A percentile compares a stretch with the other conserved stretches of the same genome.
Conservation (phyloP, 495 filamentous ascomycete genomes). For the Tuber aestivum region DNA sequence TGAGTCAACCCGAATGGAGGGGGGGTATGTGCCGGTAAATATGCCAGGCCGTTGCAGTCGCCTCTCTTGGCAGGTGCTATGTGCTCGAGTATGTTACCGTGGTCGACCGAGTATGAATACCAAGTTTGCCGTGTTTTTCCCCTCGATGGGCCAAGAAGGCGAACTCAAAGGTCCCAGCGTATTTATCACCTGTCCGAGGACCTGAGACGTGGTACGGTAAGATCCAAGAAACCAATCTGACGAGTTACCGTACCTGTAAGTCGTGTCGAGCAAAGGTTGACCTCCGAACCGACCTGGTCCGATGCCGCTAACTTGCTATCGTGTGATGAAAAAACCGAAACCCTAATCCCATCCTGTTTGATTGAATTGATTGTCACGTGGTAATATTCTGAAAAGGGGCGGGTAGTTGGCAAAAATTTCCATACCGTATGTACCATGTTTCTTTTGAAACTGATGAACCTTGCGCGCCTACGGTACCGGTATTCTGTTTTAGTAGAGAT, state of each 20-base stretch:
- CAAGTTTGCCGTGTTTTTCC: neutral
- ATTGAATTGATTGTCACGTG: neutral
- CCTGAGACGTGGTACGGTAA: neutral
- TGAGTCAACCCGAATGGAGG: neutral
- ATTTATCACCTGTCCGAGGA: neutral
- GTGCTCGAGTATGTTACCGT: neutral
- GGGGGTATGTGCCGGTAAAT: neutral
- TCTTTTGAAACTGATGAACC: constrained; percentile 1
- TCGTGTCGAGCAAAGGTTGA: no score
- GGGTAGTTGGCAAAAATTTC: neutral
- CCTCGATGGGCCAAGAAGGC: neutral
- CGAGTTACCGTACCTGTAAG: no score
- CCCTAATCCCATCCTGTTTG: neutral
- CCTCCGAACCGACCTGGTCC: neutral
- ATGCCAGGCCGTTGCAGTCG: no score
- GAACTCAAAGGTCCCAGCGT: neutral
- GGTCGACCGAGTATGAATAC: neutral
- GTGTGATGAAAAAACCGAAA: neutral
- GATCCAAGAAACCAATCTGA: no score
- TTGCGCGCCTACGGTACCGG: neutral
- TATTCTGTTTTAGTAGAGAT: neutral
- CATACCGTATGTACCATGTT: neutral
- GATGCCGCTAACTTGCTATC: neutral
- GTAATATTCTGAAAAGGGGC: neutral
- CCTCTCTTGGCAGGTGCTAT: no score